phyloP scores from a whole-genome alignment of 192 early-diverging fungal species.

The Podila verticillata region DNA sequence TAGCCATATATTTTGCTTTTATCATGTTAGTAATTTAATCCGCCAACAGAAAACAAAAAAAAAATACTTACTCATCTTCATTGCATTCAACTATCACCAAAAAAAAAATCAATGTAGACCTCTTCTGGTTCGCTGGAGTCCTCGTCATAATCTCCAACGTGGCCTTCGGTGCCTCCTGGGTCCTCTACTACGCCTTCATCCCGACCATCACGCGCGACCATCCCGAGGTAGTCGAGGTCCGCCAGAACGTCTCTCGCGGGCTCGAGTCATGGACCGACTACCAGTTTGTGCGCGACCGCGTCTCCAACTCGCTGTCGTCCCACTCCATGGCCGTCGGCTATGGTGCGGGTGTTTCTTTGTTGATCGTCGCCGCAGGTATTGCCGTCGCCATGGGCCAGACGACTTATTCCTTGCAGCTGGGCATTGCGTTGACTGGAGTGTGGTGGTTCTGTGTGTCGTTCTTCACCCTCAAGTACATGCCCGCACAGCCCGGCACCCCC shows the following conservation, averaged over 20 bases:
- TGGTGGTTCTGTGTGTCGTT: conserved; percentile 63
- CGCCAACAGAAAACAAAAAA: too few species aligned
- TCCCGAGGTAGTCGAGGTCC: conserved; percentile 37
- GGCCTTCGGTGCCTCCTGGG: conserved; percentile 57
- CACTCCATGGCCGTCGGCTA: conserved; percentile 51
- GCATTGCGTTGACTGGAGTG: conserved; percentile 53
- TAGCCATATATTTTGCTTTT: too few species aligned
- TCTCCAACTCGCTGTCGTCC: conserved; percentile 54
- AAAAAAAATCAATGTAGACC: too few species aligned
- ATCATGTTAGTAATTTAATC: background rate
- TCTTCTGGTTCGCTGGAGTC: conserved; percentile 54
- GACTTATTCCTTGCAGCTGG: conserved; percentile 52
- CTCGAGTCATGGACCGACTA: conserved; percentile 30
- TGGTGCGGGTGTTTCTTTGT: conserved; percentile 38
- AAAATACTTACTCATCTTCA: background rate
- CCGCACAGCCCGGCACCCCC: conserved; percentile 53
- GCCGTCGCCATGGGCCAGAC: conserved; percentile 29
- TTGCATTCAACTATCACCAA: too few species aligned
- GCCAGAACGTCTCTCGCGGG: conserved; percentile 7
- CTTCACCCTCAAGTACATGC: conserved; percentile 50
- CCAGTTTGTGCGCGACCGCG: conserved; percentile 20
- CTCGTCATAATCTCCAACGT: conserved; percentile 54
- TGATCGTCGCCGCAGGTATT: conserved; percentile 51
- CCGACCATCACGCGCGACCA: conserved; percentile 55
- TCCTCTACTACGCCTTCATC: conserved; percentile 66